phyloP scores from a whole-genome alignment of 352 stramenopile species.

The Pythium rhizo-oryzae region DNA sequence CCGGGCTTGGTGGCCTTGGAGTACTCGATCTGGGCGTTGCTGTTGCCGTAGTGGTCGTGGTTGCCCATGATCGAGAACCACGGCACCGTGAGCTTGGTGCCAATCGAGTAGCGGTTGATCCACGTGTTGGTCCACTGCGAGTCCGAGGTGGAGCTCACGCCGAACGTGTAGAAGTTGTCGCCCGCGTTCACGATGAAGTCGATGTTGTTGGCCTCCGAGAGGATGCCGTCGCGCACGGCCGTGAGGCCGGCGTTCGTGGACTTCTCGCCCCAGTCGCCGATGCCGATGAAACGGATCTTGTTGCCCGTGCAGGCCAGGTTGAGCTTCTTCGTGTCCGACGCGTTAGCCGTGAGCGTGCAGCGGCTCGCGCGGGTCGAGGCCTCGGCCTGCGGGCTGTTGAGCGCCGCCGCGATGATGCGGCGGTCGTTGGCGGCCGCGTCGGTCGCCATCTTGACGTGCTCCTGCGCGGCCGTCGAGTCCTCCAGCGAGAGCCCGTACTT shows the following conservation, averaged over 20 bases:
- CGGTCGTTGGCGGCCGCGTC: constrained; percentile 26
- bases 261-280: constrained; percentile 32
- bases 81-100: constrained; percentile 27
- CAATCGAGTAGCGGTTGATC: constrained; percentile 28
- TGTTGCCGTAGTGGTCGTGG: constrained; percentile 34
- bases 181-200: constrained; percentile 32
- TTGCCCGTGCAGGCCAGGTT: constrained; percentile 24
- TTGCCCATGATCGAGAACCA: constrained; percentile 35
- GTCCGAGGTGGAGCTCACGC: constrained; percentile 25
- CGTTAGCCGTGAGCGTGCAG: constrained; percentile 30
- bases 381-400: constrained; percentile 12
- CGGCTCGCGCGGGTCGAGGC: constrained; percentile 19
- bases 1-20: constrained; percentile 26
- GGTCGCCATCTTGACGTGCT: constrained; percentile 29
- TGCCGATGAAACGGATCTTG: constrained; percentile 32
- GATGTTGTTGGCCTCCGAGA: constrained; percentile 20
- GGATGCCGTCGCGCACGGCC: constrained; percentile 26
- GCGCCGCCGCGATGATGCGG: constrained; percentile 23
- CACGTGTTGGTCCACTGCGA: constrained; percentile 30
- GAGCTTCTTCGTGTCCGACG: constrained; percentile 28
- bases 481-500: constrained; percentile 36
- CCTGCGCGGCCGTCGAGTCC: constrained; percentile 23
- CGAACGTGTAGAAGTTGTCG: constrained; percentile 34
- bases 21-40: constrained; percentile 31
- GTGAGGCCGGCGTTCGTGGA: constrained; percentile 18